Evolutionary conservation across 768 basidiomycete genomes (phyloP).

Genomic region (Hygrocybe punicea): DNA sequence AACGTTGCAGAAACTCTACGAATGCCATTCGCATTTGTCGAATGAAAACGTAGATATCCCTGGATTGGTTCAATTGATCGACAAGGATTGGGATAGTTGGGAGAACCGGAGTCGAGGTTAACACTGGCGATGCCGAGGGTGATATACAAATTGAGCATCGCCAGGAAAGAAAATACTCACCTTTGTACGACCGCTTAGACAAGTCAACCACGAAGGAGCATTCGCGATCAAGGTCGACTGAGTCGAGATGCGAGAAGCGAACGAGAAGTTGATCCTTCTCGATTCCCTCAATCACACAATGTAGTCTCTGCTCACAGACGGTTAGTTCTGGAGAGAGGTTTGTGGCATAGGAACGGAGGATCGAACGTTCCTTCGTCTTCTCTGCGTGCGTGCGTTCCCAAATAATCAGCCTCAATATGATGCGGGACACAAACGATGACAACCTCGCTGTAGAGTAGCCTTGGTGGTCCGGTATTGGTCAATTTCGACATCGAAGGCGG

Average conservation of each 20-base stretch:
- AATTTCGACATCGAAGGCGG: constrained; percentile 62
- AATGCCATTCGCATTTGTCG: constrained; percentile 60
- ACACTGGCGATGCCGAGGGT: constrained; percentile 46
- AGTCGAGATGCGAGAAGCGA: constrained; percentile 66
- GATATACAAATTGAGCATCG: neutral
- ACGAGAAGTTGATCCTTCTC: constrained; percentile 68
- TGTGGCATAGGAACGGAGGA: constrained; percentile 52
- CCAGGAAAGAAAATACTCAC: constrained; percentile 37
- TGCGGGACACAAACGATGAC: constrained; percentile 14
- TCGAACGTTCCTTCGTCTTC: constrained; percentile 60
- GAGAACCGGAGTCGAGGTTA: constrained; percentile 73
- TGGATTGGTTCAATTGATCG: constrained; percentile 64
- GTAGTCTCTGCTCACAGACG: constrained; percentile 53
- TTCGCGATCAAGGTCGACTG: constrained; percentile 53
- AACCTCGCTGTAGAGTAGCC: constrained; percentile 64
- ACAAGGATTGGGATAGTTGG: constrained; percentile 65
- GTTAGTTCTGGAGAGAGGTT: constrained; percentile 53
- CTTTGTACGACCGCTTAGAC: constrained; percentile 57
- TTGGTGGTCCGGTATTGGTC: constrained; percentile 65
- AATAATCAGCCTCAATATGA: neutral
- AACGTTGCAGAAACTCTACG: constrained; percentile 23
- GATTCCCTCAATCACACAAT: constrained; percentile 75
- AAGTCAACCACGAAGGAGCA: constrained; percentile 78
- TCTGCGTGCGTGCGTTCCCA: constrained; percentile 39
- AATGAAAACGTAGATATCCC: constrained; percentile 71